A percentile compares a stretch with the other conserved stretches of the same genome.
These are phyloP conservation scores for Pisolithus thermaeus DNA, from an alignment of 1,284 basidiomycete genomes.

Conservation along the genomic window DNA sequence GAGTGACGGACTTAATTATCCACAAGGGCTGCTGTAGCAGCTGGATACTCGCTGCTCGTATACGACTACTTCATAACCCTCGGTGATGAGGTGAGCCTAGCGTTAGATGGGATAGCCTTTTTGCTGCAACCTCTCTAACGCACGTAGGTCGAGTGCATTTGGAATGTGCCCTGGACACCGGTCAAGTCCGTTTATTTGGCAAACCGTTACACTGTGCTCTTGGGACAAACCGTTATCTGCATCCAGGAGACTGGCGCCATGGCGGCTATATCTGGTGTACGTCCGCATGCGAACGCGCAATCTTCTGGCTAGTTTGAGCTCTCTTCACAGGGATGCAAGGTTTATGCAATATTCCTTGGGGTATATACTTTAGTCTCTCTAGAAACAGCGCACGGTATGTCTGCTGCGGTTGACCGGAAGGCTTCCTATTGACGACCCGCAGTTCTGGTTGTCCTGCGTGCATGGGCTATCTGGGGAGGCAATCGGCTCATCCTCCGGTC, in stretches of 20 bases:
- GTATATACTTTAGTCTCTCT: conserved; percentile 1
- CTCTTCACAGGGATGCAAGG: conserved; percentile 3
- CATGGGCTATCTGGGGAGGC: conserved; percentile 12
- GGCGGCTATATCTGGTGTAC: neutral
- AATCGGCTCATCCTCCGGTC: neutral
- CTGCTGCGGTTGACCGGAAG: neutral
- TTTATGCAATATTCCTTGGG: neutral
- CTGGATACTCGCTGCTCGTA: conserved; percentile 1
- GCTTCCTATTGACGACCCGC: neutral
- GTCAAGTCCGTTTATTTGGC: conserved; percentile 5
- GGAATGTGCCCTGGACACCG: conserved; percentile 8
- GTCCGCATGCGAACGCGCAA: neutral
- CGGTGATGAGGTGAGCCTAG: conserved; percentile 6
- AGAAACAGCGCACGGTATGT: conserved; percentile 9
- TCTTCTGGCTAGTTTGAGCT: neutral
- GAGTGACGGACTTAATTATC: too few relatives aligned
- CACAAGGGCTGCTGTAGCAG: neutral
- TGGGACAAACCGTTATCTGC: conserved; percentile 1
- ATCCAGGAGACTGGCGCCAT: conserved; percentile 1
- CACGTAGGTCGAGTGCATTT: conserved; percentile 6
- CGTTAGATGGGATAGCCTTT: neutral
- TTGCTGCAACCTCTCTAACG: neutral
- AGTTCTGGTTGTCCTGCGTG: conserved; percentile 9
- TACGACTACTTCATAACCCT: conserved; percentile 9
- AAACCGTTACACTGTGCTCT: conserved; percentile 6